Conservation (phyloP, 1,284 basidiomycete genomes). For the Ustilago esculenta region DNA sequence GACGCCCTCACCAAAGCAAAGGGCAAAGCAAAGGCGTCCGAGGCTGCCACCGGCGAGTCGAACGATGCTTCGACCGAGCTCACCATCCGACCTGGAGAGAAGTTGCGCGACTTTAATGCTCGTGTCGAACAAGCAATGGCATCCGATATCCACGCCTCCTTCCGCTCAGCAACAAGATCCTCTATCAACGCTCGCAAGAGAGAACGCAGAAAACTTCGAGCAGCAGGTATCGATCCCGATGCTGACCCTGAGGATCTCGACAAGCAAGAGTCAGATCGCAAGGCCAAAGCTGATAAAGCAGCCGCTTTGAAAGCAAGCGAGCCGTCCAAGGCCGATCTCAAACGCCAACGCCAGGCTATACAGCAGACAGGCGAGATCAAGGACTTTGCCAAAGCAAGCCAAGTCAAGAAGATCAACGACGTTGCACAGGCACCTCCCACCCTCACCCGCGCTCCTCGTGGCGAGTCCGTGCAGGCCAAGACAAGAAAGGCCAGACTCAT, state of each 20-base stretch:
- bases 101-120: conserved; percentile 59
- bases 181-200: conserved; percentile 53
- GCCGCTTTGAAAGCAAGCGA: conserved; percentile 41
- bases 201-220: conserved; percentile 38
- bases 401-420: conserved; percentile 56
- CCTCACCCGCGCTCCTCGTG: conserved; percentile 55
- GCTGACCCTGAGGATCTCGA: conserved; percentile 29
- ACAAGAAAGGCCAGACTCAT: conserved; percentile 47
- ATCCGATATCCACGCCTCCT: conserved; percentile 42
- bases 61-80: conserved; percentile 22
- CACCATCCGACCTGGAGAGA: conserved; percentile 59
- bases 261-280: conserved; percentile 32
- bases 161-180: conserved; percentile 45
- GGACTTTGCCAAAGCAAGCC: conserved; percentile 49
- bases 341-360: conserved; percentile 40
- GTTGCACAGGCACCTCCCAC: conserved; percentile 57
- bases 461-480: conserved; percentile 46
- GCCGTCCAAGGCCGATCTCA: conserved; percentile 43
- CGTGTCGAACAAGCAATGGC: conserved; percentile 60
- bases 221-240: conserved; percentile 40
- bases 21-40: conserved; percentile 23
- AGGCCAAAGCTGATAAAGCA: conserved; percentile 49
- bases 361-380: conserved; percentile 49
- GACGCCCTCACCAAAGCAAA: conserved; percentile 34
- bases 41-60: not conserved